Evolutionary conservation across 805 yeast species (phyloP), one percentile per base, ranked within the genome.

Genomic region (Metschnikowia proteae): DNA sequence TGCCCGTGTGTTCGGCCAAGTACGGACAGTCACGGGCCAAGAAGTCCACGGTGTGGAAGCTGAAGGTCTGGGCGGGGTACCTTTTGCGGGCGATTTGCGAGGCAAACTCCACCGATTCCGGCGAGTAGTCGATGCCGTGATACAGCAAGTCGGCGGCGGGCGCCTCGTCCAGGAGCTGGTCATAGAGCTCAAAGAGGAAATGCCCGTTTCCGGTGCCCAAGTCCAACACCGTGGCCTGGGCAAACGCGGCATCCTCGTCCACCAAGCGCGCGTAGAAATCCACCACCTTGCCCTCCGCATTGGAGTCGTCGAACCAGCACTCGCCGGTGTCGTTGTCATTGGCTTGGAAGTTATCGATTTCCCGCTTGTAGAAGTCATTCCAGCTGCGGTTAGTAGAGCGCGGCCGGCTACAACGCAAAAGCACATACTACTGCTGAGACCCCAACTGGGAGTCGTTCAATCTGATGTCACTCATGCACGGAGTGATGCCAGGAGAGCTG

Each of bases 181-280:
- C 82, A 46, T 64, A 60, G 30, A 94, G 63, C 48, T 84, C 79
- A 57, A 92, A 87, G 28, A 94, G 62, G 27, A 94, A 69, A 62
- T 89, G 97, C 0, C 99, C 99, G 66, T 94, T 94, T 0, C 99
- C 99, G 0, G 99, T 91, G 1, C 99, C 99, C 34, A 94, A 70
- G 65, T 92, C 99, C 22, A 87, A 67, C 43, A 91, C 74, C 1
- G 67, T 65, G 1, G 77, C 59, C 1, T 61, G 53, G 29, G 44
- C 31, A 5, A 33, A 33, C 4, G 48, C 34, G 2, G 62, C 64
- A 6, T 58, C 47, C 11, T 56, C 52, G 6, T 51, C 49, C 6
- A 48, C 33, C 23, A 58, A 55, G 3, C 80, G 80, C 13, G 74
- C 67, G 5, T 92, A 63, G 59, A 85, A 91, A 43, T 81, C 80